Conservation (phyloP, 768 basidiomycete genomes). For the Mrakia frigida region DNA sequence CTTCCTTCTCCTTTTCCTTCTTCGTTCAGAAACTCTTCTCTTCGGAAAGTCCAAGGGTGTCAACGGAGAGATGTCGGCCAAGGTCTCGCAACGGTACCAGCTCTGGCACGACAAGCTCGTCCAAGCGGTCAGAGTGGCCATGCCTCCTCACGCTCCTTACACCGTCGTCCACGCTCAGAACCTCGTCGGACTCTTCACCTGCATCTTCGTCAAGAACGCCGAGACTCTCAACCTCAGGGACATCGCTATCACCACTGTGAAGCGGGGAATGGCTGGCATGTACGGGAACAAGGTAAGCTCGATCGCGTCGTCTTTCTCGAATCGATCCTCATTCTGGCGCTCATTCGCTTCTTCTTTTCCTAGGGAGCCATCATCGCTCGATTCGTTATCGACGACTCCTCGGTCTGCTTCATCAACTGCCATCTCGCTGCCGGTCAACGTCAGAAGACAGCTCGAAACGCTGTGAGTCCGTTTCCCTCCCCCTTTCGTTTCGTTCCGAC, state of each 20-base stretch:
- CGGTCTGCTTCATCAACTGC: conserved; percentile 90
- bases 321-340: not conserved
- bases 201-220: conserved; percentile 60
- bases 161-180: conserved; percentile 77
- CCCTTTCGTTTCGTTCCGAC: not conserved
- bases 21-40: conserved; percentile 63
- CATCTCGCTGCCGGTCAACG: conserved; percentile 89
- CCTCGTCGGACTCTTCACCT: conserved; percentile 73
- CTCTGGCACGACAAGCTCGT: conserved; percentile 79
- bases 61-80: conserved; percentile 63
- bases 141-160: conserved; percentile 71
- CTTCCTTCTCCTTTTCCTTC: not conserved
- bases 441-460: conserved; percentile 72
- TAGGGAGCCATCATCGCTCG: conserved; percentile 86
- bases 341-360: not conserved
- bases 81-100: conserved; percentile 79
- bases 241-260: conserved; percentile 70
- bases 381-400: conserved; percentile 84
- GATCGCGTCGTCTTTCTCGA: not conserved
- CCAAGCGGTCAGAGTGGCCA: conserved; percentile 63
- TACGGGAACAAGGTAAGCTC: conserved; percentile 86
- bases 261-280: conserved; percentile 83
- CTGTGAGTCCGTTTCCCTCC: conserved; percentile 36
- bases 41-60: conserved; percentile 66
- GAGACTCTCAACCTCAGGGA: conserved; percentile 61